Percentiles rank a stretch among this genome's conserved stretches.
These are phyloP conservation scores for Cymodocea nodosa DNA, from an alignment of 116 monocot genomes.

Conservation along the genomic window DNA sequence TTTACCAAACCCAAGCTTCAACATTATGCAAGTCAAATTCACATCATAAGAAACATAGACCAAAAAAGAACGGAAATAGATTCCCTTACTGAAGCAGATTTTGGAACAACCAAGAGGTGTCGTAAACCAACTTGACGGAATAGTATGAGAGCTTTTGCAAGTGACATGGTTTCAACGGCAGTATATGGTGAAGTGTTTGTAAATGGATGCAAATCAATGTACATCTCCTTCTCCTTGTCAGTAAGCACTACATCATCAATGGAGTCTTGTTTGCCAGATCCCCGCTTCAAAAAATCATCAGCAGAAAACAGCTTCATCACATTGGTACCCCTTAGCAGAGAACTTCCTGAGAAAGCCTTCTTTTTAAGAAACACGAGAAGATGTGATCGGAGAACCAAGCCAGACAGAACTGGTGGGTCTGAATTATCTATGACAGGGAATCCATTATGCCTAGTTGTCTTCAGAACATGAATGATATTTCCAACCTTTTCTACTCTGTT, in stretches of 20 bases:
- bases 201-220: conserved; percentile 77
- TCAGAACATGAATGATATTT: conserved; percentile 57
- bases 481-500: conserved; percentile 70
- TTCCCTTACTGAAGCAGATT: conserved; percentile 46
- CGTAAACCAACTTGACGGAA: conserved; percentile 77
- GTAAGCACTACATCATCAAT: conserved; percentile 55
- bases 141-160: conserved; percentile 77
- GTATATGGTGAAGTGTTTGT: conserved; percentile 89
- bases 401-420: conserved; percentile 34
- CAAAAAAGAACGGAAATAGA: not conserved
- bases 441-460: conserved; percentile 65
- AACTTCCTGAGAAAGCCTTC: conserved; percentile 28
- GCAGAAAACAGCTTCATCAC: conserved; percentile 28
- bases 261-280: conserved; percentile 43
- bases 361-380: conserved; percentile 79
- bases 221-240: conserved; percentile 79
- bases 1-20: not conserved
- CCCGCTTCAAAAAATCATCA: conserved; percentile 56
- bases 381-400: conserved; percentile 60
- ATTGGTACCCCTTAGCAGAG: not conserved
- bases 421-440: conserved; percentile 87
- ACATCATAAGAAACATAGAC: not conserved
- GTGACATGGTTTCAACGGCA: conserved; percentile 85
- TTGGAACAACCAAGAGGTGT: conserved; percentile 75
- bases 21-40: too few species aligned